Evolutionary conservation across 495 filamentous ascomycete genomes (phyloP).

Genomic region (Filosporella fistucella): DNA sequence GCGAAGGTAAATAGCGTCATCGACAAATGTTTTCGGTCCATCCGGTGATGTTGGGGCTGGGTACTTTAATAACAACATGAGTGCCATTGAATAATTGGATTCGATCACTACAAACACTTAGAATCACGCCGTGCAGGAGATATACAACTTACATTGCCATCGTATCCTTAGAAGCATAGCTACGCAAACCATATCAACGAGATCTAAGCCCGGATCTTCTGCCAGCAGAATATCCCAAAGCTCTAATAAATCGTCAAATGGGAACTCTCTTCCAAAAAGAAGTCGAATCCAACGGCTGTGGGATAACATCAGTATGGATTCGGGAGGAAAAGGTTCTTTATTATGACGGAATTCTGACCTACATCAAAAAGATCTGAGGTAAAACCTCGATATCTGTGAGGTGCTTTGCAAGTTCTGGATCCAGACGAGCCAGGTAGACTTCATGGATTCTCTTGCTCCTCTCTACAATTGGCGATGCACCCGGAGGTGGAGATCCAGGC

Average conservation of each 20-base stretch:
- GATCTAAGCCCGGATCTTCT: slow-evolving; percentile 72
- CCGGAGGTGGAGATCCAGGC: slow-evolving; percentile 26
- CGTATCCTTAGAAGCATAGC: slow-evolving; percentile 91
- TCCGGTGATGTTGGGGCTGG: slow-evolving; percentile 58
- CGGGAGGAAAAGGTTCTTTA: no score
- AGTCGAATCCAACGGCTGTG: slow-evolving; percentile 88
- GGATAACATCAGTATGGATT: neutral
- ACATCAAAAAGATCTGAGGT: slow-evolving; percentile 97
- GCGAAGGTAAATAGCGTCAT: slow-evolving; percentile 82
- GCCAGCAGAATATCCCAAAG: slow-evolving; percentile 94
- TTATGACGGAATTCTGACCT: no score
- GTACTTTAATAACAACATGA: slow-evolving; percentile 80
- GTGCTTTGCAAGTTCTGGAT: slow-evolving; percentile 78
- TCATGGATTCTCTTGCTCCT: slow-evolving; percentile 84
- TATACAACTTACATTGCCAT: slow-evolving; percentile 65
- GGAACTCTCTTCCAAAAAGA: slow-evolving; percentile 89
- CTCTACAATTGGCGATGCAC: slow-evolving; percentile 73
- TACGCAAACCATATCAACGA: slow-evolving; percentile 85
- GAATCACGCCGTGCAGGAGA: neutral
- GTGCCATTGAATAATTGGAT: slow-evolving; percentile 78
- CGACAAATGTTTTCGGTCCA: slow-evolving; percentile 70
- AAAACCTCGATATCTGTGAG: slow-evolving; percentile 81
- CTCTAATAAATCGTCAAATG: slow-evolving; percentile 74
- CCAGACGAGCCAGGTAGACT: slow-evolving; percentile 67
- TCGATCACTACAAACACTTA: slow-evolving; percentile 58